phyloP scores from a whole-genome alignment of 116 monocot genomes.

The Posidonia oceanica region DNA sequence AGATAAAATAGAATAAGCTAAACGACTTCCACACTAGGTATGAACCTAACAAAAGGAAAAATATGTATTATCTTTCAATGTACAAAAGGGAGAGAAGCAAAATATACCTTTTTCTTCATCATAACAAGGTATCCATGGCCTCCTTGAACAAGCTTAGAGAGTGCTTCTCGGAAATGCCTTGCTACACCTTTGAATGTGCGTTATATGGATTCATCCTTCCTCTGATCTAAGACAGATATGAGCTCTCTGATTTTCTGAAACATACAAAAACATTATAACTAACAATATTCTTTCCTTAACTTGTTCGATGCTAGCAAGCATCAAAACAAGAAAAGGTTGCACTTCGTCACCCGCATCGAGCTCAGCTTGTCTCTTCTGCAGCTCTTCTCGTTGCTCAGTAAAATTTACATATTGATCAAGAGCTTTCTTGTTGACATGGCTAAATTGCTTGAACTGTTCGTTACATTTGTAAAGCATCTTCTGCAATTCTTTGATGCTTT shows the following conservation, averaged over 20 bases:
- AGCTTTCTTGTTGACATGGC: conserved; percentile 98
- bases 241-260: conserved; percentile 96
- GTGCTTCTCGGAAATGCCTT: conserved; percentile 92
- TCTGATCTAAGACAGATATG: conserved; percentile 87
- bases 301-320: no score
- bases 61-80: no score
- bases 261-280: conserved; percentile 5
- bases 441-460: conserved; percentile 86
- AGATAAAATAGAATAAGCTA: no score
- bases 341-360: conserved; percentile 93
- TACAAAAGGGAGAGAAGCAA: background rate
- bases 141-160: conserved; percentile 94
- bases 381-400: no score
- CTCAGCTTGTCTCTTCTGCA: conserved; percentile 22
- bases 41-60: no score
- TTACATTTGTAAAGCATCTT: conserved; percentile 93
- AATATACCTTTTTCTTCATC: conserved; percentile 96
- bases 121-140: conserved; percentile 96
- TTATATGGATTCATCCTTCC: conserved; percentile 99
- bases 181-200: conserved; percentile 98
- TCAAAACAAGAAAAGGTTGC: no score
- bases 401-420: conserved; percentile 26
- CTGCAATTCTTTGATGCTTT: conserved; percentile 73
- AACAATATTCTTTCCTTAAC: no score
- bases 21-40: no score